Conservation (phyloP, 139 green algal species). For the Dunaliella primolecta region DNA sequence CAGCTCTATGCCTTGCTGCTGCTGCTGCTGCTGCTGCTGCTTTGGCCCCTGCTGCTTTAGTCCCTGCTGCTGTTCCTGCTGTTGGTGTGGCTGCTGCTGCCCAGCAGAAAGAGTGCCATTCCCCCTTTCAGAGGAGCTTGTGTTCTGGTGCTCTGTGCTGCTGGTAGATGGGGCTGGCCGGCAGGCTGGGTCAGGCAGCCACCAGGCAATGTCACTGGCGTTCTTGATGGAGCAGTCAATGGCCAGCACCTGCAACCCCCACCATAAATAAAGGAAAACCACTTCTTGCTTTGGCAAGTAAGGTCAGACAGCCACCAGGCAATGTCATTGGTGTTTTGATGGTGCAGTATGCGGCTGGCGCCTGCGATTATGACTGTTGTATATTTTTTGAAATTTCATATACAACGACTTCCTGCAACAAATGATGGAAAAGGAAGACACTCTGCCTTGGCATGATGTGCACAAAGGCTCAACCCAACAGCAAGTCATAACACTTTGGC, state of each 20-base stretch:
- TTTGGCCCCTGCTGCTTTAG: background rate
- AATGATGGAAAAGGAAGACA: no score
- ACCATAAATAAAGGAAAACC: background rate
- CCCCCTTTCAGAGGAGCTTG: background rate
- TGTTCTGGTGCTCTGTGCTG: background rate
- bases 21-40: constrained; percentile 9
- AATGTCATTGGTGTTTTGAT: constrained; percentile 43
- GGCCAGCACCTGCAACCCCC: constrained; percentile 51
- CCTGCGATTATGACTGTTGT: constrained; percentile 25
- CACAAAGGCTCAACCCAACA: no score
- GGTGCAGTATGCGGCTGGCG: constrained; percentile 68
- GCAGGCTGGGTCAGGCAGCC: constrained; percentile 37
- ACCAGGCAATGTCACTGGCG: constrained; percentile 53
- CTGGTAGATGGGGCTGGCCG: background rate
- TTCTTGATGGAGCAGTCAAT: constrained; percentile 60
- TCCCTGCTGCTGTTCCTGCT: background rate
- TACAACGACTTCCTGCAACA: no score
- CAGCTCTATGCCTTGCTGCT: background rate
- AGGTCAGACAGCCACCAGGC: constrained; percentile 51
- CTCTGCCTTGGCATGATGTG: no score
- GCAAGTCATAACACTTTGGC: no score
- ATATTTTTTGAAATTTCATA: no score
- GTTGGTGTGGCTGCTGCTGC: background rate
- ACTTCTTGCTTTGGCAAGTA: background rate
- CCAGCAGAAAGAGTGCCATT: no score